A percentile compares a stretch with the other conserved stretches of the same genome.
Conservation (phyloP, 2,329 filamentous ascomycete genomes). For the Harringtonia aguacate region DNA sequence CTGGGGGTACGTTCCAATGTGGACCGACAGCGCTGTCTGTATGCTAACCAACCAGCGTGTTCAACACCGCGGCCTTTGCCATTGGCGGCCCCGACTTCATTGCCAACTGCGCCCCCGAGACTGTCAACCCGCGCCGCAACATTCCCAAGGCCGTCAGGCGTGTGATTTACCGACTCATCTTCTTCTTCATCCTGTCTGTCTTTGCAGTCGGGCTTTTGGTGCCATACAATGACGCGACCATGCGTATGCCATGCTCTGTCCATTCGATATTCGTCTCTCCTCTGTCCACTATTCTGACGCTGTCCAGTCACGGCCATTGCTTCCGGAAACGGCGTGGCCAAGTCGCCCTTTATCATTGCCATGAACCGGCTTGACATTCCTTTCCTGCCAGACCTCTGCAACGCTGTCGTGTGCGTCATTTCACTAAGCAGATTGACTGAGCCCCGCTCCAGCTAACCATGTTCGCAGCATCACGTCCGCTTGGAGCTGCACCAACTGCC, state of each 20-base stretch:
- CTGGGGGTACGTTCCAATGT: not conserved
- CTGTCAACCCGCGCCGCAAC: conserved; percentile 11
- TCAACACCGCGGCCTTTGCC: conserved; percentile 22
- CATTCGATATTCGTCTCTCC: not conserved
- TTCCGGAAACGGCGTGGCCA: not conserved
- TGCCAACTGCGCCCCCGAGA: conserved; percentile 12
- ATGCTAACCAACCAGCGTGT: not conserved
- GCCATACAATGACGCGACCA: conserved; percentile 16
- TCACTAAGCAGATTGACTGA: too few species aligned
- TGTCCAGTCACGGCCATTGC: not conserved
- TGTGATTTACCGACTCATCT: conserved; percentile 9
- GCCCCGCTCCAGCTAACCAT: too few species aligned
- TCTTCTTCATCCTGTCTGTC: conserved; percentile 20
- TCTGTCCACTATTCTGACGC: not conserved
- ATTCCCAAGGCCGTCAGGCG: conserved; percentile 12
- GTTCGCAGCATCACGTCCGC: too few species aligned
- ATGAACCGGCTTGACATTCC: not conserved
- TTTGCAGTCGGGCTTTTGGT: conserved; percentile 17
- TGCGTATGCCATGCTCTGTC: not conserved
- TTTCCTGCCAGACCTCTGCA: too few species aligned
- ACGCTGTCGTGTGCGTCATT: too few species aligned
- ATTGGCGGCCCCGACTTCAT: conserved; percentile 43
- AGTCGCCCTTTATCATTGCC: conserved; percentile 1
- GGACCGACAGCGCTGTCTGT: not conserved
- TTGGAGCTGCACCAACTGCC: too few species aligned